Conservation (phyloP, 768 basidiomycete species). For the Tephrocybe sp. region DNA sequence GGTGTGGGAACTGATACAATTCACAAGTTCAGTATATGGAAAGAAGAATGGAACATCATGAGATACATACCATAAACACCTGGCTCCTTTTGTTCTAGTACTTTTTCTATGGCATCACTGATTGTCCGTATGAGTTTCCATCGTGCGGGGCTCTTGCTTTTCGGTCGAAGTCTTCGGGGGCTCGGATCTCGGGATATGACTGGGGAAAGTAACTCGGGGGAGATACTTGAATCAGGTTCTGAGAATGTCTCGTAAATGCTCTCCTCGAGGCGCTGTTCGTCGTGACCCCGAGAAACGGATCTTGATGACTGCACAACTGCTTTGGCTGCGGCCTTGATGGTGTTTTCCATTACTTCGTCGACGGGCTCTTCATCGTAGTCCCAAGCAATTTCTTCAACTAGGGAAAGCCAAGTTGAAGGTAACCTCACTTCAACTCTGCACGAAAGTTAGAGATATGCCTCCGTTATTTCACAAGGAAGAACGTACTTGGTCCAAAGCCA, state of each 20-base stretch:
- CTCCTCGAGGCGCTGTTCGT: constrained; percentile 53
- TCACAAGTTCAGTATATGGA: not conserved
- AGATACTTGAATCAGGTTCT: constrained; percentile 67
- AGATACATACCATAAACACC: constrained; percentile 62
- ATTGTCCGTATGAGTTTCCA: constrained; percentile 83
- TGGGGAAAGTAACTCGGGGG: constrained; percentile 74
- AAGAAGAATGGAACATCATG: not conserved
- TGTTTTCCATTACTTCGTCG: constrained; percentile 59
- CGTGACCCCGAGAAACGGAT: constrained; percentile 30
- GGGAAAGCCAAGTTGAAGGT: constrained; percentile 79
- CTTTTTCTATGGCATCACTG: constrained; percentile 71
- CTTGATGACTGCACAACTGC: constrained; percentile 53
- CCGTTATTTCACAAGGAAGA: not conserved
- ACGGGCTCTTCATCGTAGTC: constrained; percentile 67
- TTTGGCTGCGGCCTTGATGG: constrained; percentile 64
- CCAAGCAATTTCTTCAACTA: constrained; percentile 77
- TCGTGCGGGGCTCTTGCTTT: constrained; percentile 78
- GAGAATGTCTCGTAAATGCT: constrained; percentile 56
- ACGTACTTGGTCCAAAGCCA: constrained; percentile 78
- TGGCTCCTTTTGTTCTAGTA: constrained; percentile 58
- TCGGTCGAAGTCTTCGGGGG: constrained; percentile 68
- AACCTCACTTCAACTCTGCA: constrained; percentile 71
- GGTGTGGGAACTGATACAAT: constrained; percentile 56
- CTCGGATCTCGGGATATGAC: constrained; percentile 82
- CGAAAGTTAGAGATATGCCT: not conserved